Base-by-base conservation (phyloP, 768 basidiomycete genomes). In the Lactarius psammicola region DNA sequence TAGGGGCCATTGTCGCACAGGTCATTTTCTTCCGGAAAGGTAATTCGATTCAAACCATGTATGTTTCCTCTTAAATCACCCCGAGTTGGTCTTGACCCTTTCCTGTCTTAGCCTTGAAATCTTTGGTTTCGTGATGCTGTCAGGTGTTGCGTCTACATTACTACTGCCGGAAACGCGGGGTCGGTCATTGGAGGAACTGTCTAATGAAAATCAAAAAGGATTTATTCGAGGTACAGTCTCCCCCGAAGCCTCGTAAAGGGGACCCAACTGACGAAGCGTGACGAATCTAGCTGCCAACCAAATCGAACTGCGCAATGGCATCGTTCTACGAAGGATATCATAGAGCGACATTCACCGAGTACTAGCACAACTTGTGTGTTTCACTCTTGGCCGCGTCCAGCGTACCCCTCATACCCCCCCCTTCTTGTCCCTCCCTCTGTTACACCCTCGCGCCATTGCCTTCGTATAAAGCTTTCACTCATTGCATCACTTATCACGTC, bases 41-140 rank as follows among this genome's bases (percentile, higher is more conserved):
- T 63, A 51, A 55, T 68, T 78, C 74, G 59, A 69, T 78, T 53
- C 66, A 71, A 38, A 74, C 77, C 63, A 75, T 78, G 78, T 78
- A 62, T 33, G 77, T 72, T 17, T 28, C 20, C 20, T 15, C 49
- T 60, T 60, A 20, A 42, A 20, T 20, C 58, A 67, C 26, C 70
- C 65, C 65, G 58, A 17, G 7, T 38, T n/a, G n/a, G 40, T 63
- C 56, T 67, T 38, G 51, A 26, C 33, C 17, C 18, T 56, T 26
- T 17, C 9, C 34, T 30, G 28, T 49, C 59, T 40, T 67, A 76
- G 79, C 65, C 71, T 81, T 15, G 74, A 82, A 69, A 76, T 82
- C 64, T 81, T 80, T 60, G 80, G 79, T n/a, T 72, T 80, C 60
- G 80, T 81, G 76, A 82, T 80, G 80, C 60, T 81, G 33, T 78